Percentiles rank a stretch among this genome's conserved stretches.
phyloP scores from a whole-genome alignment of 768 basidiomycete species.

The Leccinum variicolor region DNA sequence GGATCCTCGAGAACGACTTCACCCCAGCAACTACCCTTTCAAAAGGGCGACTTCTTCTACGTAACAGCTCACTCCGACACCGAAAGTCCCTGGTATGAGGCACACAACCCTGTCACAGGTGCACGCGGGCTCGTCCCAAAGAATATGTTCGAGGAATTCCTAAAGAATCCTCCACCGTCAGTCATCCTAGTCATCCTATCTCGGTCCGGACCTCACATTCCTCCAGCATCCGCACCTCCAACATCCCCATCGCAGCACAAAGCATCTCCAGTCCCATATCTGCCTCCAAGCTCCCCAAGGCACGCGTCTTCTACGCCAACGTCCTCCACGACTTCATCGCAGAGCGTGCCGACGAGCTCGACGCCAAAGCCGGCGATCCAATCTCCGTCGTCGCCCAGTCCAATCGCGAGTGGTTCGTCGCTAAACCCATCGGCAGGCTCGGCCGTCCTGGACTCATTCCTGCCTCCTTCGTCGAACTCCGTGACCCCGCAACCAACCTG shows the following conservation, averaged over 20 bases:
- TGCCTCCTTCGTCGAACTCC: slow-evolving; percentile 94
- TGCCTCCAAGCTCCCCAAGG: slow-evolving; percentile 35
- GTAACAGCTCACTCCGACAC: slow-evolving; percentile 73
- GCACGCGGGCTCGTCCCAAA: slow-evolving; percentile 90
- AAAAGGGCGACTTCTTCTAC: slow-evolving; percentile 97
- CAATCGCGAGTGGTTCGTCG: slow-evolving; percentile 99
- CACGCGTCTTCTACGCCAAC: slow-evolving; percentile 85
- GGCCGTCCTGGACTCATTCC: slow-evolving; percentile 97
- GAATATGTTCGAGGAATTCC: slow-evolving; percentile 86
- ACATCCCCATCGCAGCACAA: slow-evolving; percentile 17
- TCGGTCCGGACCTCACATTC: background rate
- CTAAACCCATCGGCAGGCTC: slow-evolving; percentile 93
- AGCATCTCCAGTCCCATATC: slow-evolving; percentile 28
- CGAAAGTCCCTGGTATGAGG: slow-evolving; percentile 78
- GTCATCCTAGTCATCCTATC: slow-evolving; percentile 2
- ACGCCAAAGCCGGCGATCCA: slow-evolving; percentile 89
- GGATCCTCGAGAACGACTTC: slow-evolving; percentile 59
- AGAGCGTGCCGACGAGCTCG: slow-evolving; percentile 95
- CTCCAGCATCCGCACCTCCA: slow-evolving; percentile 43
- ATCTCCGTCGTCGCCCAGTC: slow-evolving; percentile 98
- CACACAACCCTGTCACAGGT: slow-evolving; percentile 89
- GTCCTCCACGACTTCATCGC: slow-evolving; percentile 94
- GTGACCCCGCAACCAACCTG: slow-evolving; percentile 84
- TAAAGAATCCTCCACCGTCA: slow-evolving; percentile 59
- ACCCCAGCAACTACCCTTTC: slow-evolving; percentile 86